phyloP scores from a whole-genome alignment of 2,329 filamentous ascomycete genomes.

The Xylaria sp. region DNA sequence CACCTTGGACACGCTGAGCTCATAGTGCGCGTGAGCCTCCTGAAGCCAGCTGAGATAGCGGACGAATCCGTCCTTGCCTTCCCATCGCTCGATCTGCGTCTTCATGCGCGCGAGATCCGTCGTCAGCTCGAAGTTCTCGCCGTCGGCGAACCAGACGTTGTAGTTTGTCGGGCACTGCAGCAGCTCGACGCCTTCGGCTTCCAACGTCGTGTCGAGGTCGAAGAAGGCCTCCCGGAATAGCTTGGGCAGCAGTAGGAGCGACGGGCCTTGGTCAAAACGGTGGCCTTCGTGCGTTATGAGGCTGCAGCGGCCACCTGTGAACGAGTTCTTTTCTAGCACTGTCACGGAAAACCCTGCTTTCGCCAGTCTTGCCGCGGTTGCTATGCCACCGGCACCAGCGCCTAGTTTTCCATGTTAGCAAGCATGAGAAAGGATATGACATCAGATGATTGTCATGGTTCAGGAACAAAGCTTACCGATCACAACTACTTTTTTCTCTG shows the following conservation, averaged over 20 bases:
- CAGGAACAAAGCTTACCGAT: slow-evolving; percentile 55
- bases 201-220: slow-evolving; percentile 74
- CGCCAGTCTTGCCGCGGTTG: slow-evolving; percentile 76
- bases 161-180: slow-evolving; percentile 81
- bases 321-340: slow-evolving; percentile 80
- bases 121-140: slow-evolving; percentile 69
- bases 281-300: slow-evolving; percentile 69
- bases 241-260: slow-evolving; percentile 75
- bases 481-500: slow-evolving; percentile 61
- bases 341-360: slow-evolving; percentile 77
- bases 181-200: slow-evolving; percentile 72
- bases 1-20: slow-evolving; percentile 72
- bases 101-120: slow-evolving; percentile 79
- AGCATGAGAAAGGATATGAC: not conserved
- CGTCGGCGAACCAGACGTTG: slow-evolving; percentile 77
- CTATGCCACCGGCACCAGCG: slow-evolving; percentile 76
- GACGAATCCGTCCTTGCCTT: slow-evolving; percentile 75
- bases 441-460: not conserved
- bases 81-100: slow-evolving; percentile 74
- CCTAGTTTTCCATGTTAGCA: slow-evolving; percentile 54
- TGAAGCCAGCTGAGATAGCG: slow-evolving; percentile 74
- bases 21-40: slow-evolving; percentile 76
- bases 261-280: slow-evolving; percentile 82
- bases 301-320: slow-evolving; percentile 77
- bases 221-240: slow-evolving; percentile 75